Conservation (phyloP, 257 asterid species). For the Echites panduratus region DNA sequence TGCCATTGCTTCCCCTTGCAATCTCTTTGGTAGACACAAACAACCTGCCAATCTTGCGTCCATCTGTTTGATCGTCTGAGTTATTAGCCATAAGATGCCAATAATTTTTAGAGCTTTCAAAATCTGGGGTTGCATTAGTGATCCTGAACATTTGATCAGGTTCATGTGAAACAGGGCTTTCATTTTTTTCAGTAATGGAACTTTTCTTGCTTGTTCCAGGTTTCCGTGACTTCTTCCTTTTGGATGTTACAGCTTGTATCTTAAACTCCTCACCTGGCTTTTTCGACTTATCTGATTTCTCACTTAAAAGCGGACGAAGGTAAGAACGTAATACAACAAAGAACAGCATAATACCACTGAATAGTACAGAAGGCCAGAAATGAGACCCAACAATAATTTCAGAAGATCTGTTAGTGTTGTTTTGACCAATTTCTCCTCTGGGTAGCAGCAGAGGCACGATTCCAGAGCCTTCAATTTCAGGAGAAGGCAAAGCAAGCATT, state of each 20-base stretch:
- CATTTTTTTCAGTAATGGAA: slow-evolving; percentile 22
- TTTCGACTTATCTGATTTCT: slow-evolving; percentile 20
- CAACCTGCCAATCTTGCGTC: slow-evolving; percentile 70
- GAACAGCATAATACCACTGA: slow-evolving; percentile 29
- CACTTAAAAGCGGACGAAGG: slow-evolving; percentile 13
- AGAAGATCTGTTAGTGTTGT: slow-evolving; percentile 21
- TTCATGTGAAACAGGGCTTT: slow-evolving; percentile 16
- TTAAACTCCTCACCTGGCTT: slow-evolving; percentile 35
- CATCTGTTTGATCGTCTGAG: slow-evolving; percentile 22
- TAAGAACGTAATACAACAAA: slow-evolving; percentile 26
- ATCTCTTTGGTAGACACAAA: slow-evolving; percentile 54
- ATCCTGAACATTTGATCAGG: slow-evolving; percentile 12
- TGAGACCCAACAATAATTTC: slow-evolving; percentile 21
- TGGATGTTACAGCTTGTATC: slow-evolving; percentile 30
- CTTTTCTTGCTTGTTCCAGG: slow-evolving; percentile 34
- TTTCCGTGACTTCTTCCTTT: slow-evolving; percentile 62
- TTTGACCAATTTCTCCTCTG: slow-evolving; percentile 26
- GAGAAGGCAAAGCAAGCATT: slow-evolving; percentile 40
- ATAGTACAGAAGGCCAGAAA: slow-evolving; percentile 37
- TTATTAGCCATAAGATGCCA: slow-evolving; percentile 23
- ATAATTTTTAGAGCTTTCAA: slow-evolving; percentile 14
- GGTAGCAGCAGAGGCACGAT: slow-evolving; percentile 27
- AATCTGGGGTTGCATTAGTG: slow-evolving; percentile 20
- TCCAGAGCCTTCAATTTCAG: slow-evolving; percentile 24
- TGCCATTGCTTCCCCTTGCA: slow-evolving; percentile 91